Percentiles rank a stretch among this genome's conserved stretches.
phyloP scores from a whole-genome alignment of 2,329 filamentous ascomycete genomes.

The Trichoderma afroharzianum region DNA sequence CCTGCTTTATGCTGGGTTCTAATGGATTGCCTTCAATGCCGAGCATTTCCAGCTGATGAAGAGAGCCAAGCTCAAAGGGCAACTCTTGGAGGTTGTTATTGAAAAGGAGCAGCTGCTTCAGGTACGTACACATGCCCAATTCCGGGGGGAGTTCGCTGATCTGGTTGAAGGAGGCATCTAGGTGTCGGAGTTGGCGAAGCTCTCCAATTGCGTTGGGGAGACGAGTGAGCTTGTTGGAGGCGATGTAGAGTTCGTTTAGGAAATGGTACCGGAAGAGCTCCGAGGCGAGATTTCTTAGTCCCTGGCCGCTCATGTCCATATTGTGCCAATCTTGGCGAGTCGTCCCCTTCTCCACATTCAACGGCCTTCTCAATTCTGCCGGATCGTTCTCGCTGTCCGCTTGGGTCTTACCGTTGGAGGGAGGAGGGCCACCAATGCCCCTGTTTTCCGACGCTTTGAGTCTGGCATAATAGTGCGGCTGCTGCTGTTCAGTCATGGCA shows the following conservation, averaged over 20 bases:
- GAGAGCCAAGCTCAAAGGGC: constrained; percentile 81
- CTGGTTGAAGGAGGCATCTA: constrained; percentile 88
- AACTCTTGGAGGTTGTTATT: constrained; percentile 83
- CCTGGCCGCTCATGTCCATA: constrained; percentile 94
- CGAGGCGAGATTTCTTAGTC: constrained; percentile 74
- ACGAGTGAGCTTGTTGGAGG: constrained; percentile 81
- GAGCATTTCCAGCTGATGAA: constrained; percentile 83
- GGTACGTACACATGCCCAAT: constrained; percentile 92
- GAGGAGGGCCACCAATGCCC: constrained; percentile 55
- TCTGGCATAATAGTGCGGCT: constrained; percentile 68
- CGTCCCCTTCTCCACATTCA: constrained; percentile 62
- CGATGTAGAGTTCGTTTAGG: constrained; percentile 86
- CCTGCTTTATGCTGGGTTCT: constrained; percentile 70
- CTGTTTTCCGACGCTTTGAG: constrained; percentile 68
- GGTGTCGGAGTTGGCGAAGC: constrained; percentile 73
- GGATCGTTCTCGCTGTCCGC: constrained; percentile 50
- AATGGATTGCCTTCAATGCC: constrained; percentile 91
- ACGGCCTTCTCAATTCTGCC: constrained; percentile 56
- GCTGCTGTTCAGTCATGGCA: constrained; percentile 66
- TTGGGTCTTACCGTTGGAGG: constrained; percentile 46
- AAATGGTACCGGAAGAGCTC: constrained; percentile 86
- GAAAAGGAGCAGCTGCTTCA: constrained; percentile 81
- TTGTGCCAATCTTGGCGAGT: constrained; percentile 85
- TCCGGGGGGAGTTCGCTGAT: constrained; percentile 79
- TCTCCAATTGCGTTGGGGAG: constrained; percentile 80